phyloP scores from a whole-genome alignment of 495 filamentous ascomycete species.

The Xylaria scruposa region DNA sequence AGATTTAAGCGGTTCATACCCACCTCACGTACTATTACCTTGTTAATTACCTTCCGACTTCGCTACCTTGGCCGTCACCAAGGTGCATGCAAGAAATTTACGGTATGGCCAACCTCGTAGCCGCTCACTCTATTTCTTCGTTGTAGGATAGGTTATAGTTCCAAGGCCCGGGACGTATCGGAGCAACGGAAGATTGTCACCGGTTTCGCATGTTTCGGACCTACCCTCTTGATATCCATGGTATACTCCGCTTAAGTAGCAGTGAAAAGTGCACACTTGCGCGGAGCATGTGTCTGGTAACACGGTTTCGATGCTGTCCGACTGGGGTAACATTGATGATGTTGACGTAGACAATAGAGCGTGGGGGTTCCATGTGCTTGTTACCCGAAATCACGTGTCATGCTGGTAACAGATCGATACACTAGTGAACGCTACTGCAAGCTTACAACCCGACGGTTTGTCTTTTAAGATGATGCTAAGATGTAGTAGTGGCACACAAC shows the following conservation, averaged over 20 bases:
- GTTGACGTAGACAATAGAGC: not conserved
- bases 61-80: not conserved
- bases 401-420: not conserved
- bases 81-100: not conserved
- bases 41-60: not conserved
- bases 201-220: not conserved
- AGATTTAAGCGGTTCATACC: not conserved
- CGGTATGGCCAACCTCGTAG: not conserved
- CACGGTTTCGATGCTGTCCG: not conserved
- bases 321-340: not conserved
- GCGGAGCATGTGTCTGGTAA: not conserved
- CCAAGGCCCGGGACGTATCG: not conserved
- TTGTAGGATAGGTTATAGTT: not conserved
- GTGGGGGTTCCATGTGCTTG: not conserved
- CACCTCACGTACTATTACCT: slow-evolving; percentile 8
- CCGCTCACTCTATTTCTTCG: not conserved
- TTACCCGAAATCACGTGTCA: not conserved
- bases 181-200: not conserved
- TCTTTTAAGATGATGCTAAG: not conserved
- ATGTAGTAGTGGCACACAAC: not conserved
- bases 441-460: not conserved
- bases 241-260: not conserved
- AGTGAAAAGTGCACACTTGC: not conserved
- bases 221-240: not conserved
- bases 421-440: not conserved